phyloP scores from a whole-genome alignment of 208 protist species.

The Trypanosoma cruzi region DNA sequence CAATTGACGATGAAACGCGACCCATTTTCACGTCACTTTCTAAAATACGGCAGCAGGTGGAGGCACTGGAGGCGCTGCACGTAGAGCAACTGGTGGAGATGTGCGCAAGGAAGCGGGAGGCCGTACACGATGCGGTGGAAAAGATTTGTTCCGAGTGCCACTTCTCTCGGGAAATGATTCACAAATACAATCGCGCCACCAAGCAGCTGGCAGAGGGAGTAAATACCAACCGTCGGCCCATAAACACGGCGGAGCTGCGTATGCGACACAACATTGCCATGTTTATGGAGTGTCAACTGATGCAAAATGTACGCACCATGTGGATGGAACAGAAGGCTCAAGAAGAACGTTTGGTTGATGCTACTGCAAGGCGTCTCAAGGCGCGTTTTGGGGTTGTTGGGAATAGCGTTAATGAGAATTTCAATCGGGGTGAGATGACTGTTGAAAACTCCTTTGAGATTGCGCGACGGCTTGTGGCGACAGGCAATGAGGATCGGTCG shows the following conservation, averaged over 20 bases:
- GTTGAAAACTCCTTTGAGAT: background rate
- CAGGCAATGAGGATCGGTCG: conserved; percentile 20
- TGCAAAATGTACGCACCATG: background rate
- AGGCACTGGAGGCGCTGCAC: conserved; percentile 1
- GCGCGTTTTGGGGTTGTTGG: conserved; percentile 3
- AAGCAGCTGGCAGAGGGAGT: background rate
- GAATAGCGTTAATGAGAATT: background rate
- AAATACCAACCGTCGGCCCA: background rate
- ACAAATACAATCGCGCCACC: conserved; percentile 6
- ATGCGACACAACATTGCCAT: conserved; percentile 21
- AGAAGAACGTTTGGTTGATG: conserved; percentile 12
- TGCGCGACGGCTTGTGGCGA: conserved; percentile 11
- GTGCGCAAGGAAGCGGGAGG: conserved; percentile 1
- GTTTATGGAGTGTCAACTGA: conserved; percentile 12
- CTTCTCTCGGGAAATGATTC: conserved; percentile 2
- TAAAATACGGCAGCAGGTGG: conserved; percentile 1
- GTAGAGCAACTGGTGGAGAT: conserved; percentile 1
- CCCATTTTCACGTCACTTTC: conserved; percentile 5
- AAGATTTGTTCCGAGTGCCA: conserved; percentile 4
- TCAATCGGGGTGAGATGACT: background rate
- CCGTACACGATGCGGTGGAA: conserved; percentile 1
- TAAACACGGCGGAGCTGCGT: conserved; percentile 12
- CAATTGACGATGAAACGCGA: conserved; percentile 14
- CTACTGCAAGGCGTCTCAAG: conserved; percentile 16
- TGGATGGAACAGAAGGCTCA: conserved; percentile 15